These are phyloP conservation scores for Zarea fungicola DNA, from an alignment of 2,329 filamentous ascomycete species.

Conservation along the genomic window DNA sequence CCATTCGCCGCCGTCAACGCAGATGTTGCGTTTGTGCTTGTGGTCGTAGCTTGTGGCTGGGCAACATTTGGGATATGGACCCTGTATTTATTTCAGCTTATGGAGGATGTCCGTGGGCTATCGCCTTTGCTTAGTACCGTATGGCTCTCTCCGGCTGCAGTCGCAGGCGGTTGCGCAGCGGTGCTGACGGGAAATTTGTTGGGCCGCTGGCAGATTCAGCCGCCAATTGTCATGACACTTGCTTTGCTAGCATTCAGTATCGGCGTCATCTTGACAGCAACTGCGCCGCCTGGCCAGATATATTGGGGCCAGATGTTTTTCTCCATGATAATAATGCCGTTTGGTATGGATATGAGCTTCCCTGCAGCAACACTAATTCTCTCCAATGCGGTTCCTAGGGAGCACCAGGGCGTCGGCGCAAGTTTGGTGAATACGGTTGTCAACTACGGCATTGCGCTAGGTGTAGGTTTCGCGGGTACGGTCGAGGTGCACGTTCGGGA, in stretches of 20 bases:
- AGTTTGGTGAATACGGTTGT: conserved; percentile 59
- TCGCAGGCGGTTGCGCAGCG: conserved; percentile 40
- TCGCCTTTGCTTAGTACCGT: conserved; percentile 40
- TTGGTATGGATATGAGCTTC: conserved; percentile 63
- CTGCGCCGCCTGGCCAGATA: conserved; percentile 46
- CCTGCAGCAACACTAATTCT: conserved; percentile 58
- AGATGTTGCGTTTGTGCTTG: conserved; percentile 50
- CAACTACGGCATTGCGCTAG: conserved; percentile 64
- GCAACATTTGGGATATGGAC: conserved; percentile 49
- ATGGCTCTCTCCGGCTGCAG: conserved; percentile 39
- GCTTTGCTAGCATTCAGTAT: conserved; percentile 39
- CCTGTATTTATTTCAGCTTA: conserved; percentile 46
- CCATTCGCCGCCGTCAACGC: conserved; percentile 45
- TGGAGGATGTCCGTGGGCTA: conserved; percentile 38
- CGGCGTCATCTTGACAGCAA: conserved; percentile 39
- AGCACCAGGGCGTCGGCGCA: conserved; percentile 42
- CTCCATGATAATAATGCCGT: conserved; percentile 51
- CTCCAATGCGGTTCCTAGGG: conserved; percentile 43
- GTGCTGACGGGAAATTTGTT: conserved; percentile 39
- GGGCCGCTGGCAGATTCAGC: conserved; percentile 29
- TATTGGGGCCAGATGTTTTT: conserved; percentile 64
- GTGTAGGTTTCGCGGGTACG: conserved; percentile 60
- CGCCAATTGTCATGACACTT: conserved; percentile 37
- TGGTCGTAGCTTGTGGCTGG: conserved; percentile 49
- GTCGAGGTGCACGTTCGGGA: conserved; percentile 43